Base-by-base conservation (phyloP, 257 asterid genomes). In the Handroanthus guayacan region DNA sequence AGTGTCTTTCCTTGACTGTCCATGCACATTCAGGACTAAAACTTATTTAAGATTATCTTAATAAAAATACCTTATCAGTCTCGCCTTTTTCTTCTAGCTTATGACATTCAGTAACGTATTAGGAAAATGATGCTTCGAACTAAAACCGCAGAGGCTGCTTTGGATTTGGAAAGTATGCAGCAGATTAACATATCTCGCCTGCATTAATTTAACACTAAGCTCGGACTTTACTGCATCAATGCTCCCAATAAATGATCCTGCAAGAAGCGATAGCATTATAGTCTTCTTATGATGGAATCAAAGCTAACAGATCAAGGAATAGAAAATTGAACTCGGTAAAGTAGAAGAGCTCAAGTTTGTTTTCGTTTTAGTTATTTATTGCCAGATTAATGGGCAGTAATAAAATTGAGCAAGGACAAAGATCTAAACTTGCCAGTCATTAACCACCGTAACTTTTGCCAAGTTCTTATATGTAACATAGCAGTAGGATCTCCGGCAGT, bases 161-260 rank as follows among this genome's bases (percentile, higher is more conserved):
- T 20, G 1, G 47, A 62, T 69, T 16, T 45, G 31, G 68, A 45
- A 54, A 38, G 71, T 34, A 41, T 9, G 51, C 45, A 55, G 56
- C 34, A 67, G 55, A 72, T 74, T 11, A 54, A 69, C 64, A 80
- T 13, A 81, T 79, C 83, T 79, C 85, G 91, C 99, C 99, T 92
- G 97, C 98, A 95, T 92, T 74, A 95, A 80, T 86, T 92, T 95
- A 79, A 95, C 88, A 79, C 65, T 83, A 55, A 95, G 89, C 85
- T 78, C 87, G 78, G 96, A 87, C 85, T 86, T 92, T 69, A 94
- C 89, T 56, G 80, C 87, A 77, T 89, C 97, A 55, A 81, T 64
- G 90, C 89, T 86, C 79, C 89, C 97, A 45, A 95, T 92, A 71
- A 95, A 71, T 58, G 98, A 91, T 75, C 99, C 99, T 92, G 84